Conservation (phyloP, 2,329 filamentous ascomycete genomes). For the Diaporthe citrichinensis region DNA sequence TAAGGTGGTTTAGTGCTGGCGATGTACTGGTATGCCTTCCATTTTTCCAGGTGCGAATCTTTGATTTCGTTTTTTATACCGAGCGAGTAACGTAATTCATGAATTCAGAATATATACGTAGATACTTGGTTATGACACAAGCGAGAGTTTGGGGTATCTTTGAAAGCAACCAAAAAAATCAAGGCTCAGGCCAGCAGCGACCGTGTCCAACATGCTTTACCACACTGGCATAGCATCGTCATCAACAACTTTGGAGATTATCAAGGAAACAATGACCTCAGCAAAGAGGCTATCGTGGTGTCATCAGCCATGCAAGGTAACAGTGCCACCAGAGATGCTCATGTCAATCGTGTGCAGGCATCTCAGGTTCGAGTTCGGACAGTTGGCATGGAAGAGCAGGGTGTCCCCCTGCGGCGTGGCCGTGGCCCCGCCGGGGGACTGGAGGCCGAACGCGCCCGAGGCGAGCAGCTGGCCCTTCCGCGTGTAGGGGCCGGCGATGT, state of each 20-base stretch:
- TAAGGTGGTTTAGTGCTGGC: no score
- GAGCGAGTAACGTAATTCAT: not conserved
- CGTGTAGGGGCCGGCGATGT: conserved; percentile 38
- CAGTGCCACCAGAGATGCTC: conserved; percentile 28
- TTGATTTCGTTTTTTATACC: no score
- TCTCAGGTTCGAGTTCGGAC: conserved; percentile 7
- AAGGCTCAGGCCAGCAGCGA: not conserved
- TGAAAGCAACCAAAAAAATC: not conserved
- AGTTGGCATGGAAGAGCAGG: conserved; percentile 40
- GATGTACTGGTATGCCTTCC: no score
- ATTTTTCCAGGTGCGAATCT: no score
- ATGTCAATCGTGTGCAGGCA: conserved; percentile 40
- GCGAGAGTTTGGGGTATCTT: conserved; percentile 39
- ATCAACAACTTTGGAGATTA: not conserved
- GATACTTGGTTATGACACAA: conserved; percentile 12
- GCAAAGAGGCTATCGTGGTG: not conserved
- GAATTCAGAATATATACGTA: conserved; percentile 4
- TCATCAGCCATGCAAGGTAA: conserved; percentile 32
- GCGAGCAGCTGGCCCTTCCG: conserved; percentile 34
- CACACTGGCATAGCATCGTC: not conserved
- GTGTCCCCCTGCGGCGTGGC: conserved; percentile 36
- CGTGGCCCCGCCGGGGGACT: conserved; percentile 39
- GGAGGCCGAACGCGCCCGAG: conserved; percentile 34
- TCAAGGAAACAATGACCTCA: not conserved
- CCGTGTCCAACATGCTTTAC: conserved; percentile 1